Conservation (phyloP, 192 early-diverging fungal species). For the Borealophlyctis nickersoniae region DNA sequence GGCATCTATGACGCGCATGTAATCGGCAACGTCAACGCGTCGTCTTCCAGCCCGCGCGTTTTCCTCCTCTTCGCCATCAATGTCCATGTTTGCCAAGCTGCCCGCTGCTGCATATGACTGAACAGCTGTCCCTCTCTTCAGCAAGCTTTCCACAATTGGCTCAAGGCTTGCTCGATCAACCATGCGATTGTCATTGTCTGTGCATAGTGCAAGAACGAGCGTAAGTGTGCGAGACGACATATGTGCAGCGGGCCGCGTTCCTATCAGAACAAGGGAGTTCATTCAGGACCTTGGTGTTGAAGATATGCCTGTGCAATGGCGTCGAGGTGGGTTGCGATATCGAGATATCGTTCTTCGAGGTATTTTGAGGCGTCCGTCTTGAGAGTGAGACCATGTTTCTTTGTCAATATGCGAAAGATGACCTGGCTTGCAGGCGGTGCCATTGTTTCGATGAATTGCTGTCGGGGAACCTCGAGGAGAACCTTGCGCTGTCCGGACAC, state of each 20-base stretch:
- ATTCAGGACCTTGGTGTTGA: conserved; percentile 70
- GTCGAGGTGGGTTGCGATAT: conserved; percentile 60
- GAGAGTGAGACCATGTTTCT: conserved; percentile 75
- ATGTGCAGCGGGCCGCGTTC: too few relatives aligned
- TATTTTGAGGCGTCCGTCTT: conserved; percentile 69
- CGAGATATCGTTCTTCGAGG: conserved; percentile 54
- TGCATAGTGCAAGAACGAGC: too few relatives aligned
- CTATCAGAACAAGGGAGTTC: too few relatives aligned
- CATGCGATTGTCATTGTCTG: conserved; percentile 24
- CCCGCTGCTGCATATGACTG: conserved; percentile 7
- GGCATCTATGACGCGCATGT: conserved; percentile 69
- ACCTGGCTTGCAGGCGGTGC: conserved; percentile 2
- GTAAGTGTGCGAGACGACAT: too few relatives aligned
- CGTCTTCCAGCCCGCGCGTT: not conserved
- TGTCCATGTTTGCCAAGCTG: conserved; percentile 26
- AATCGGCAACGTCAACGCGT: conserved; percentile 52
- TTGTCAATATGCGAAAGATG: conserved; percentile 73
- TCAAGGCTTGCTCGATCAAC: conserved; percentile 44
- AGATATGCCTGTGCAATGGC: conserved; percentile 68
- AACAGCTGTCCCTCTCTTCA: conserved; percentile 35
- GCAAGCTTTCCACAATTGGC: conserved; percentile 48
- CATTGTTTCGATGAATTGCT: too few relatives aligned
- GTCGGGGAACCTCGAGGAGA: too few relatives aligned
- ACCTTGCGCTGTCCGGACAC: too few relatives aligned
- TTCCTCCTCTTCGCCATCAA: conserved; percentile 41